Evolutionary conservation across 2,329 filamentous ascomycete genomes (phyloP), one percentile per base, ranked within the genome.

Genomic region (Dactylellina haptotyla): DNA sequence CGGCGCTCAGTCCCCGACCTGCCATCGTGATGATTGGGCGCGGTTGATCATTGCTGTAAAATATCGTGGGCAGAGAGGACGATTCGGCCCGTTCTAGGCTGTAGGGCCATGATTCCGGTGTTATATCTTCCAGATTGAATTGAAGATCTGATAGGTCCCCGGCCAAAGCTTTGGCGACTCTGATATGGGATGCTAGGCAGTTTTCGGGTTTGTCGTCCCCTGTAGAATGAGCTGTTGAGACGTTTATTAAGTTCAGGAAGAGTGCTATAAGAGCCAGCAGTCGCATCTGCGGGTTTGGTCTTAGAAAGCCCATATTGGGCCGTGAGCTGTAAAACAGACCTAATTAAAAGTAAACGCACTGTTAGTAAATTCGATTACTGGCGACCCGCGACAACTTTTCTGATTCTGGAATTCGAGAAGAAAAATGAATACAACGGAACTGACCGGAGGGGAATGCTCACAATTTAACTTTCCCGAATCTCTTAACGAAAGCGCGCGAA

Each of bases 1-100:
- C 61, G 1, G 69, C 30, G 2, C 61, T 61, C 4, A 73, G 28
- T n/a, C 23, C 25, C 16, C 50, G 25, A 3, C 48, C 39, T 0
- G 69, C 59, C 69, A 73, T 73, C 9, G 69, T 73, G 46, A 73
- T 73, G 0, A 73, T 66, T 2, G 69, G 69, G 9, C 12, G 45
- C 6, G 16, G 28, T 28, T 66, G 8, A 4, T 9, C 23, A 28
- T 43, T 72, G 59, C 66, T 72, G 30, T 72, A 72, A 37, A 72
- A 72, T 14, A 72, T 65, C 1, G 34, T 30, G 0, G 66, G 43
- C 4, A 59, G 26, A 12, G 59, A 53, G n/a, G 14, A 43, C 12
- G 8, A 28, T 20, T 20, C 45, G 12, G 18, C 20, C 8, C 61
- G 23, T 12, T 59, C 51, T 2, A 45, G 14, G 20, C 10, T 43